A percentile compares a stretch with the other conserved stretches of the same genome.
Evolutionary conservation across 352 stramenopile genomes (phyloP).

Genomic region (Phytophthora pisi): DNA sequence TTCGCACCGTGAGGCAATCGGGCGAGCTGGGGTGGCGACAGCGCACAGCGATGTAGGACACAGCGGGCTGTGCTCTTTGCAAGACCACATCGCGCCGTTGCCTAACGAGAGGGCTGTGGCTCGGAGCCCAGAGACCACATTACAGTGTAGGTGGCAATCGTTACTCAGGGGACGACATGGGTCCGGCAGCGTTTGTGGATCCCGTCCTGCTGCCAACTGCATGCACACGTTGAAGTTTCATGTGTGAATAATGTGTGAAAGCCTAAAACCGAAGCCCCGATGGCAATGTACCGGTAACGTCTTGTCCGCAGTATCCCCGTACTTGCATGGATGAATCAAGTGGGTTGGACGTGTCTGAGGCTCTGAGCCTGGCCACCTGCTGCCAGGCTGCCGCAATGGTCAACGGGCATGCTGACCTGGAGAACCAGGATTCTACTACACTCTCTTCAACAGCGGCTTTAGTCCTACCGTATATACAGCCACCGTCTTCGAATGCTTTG

Average conservation of each 20-base stretch:
- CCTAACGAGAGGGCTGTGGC: background rate
- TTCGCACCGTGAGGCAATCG: constrained; percentile 3
- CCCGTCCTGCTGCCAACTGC: background rate
- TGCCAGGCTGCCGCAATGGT: background rate
- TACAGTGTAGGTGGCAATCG: background rate
- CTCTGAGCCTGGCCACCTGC: background rate
- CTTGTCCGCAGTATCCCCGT: background rate
- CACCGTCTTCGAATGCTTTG: no score
- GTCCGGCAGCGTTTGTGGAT: background rate
- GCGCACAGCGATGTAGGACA: constrained; percentile 4
- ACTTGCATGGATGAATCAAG: constrained; percentile 4
- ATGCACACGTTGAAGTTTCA: background rate
- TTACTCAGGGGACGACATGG: no score
- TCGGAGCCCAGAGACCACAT: background rate
- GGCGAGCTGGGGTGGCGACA: constrained; percentile 7
- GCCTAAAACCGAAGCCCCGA: background rate
- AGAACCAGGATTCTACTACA: background rate
- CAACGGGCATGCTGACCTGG: no score
- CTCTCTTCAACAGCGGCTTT: background rate
- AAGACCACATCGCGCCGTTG: no score
- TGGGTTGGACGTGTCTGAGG: background rate
- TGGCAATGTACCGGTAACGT: no score
- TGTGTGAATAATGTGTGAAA: background rate
- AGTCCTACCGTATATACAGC: no score
- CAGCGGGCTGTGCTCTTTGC: background rate